Evolutionary conservation across 1,284 basidiomycete genomes (phyloP).

Genomic region (Stereum hirsutum): DNA sequence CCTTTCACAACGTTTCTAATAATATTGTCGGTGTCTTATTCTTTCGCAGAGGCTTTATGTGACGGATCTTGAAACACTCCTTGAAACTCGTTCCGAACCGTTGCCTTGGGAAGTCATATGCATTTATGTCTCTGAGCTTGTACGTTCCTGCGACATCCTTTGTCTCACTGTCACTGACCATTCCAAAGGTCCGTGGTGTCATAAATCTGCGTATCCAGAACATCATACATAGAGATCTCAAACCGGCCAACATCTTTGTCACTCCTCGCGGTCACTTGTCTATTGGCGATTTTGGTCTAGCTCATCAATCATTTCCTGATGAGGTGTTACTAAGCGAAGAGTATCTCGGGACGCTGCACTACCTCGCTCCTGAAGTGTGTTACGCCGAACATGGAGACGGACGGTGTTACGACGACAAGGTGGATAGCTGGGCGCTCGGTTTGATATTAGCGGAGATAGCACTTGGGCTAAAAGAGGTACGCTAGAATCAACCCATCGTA

Average conservation of each 20-base stretch:
- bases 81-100: neutral
- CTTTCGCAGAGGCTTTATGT: constrained; percentile 1
- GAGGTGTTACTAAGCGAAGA: neutral
- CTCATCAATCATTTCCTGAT: constrained; percentile 1
- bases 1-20: neutral
- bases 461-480: too few species aligned
- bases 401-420: constrained; percentile 9
- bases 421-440: constrained; percentile 16
- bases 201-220: constrained; percentile 8
- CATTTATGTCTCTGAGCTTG: constrained; percentile 11
- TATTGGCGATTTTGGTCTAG: constrained; percentile 15
- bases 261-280: constrained; percentile 11
- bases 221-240: constrained; percentile 18
- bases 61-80: neutral
- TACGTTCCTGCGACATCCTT: too few species aligned
- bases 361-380: constrained; percentile 15
- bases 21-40: neutral
- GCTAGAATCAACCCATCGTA: too few species aligned
- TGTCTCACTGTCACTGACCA: too few species aligned
- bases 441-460: constrained; percentile 11
- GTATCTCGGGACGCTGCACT: constrained; percentile 13
- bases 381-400: neutral
- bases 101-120: neutral
- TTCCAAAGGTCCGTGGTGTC: constrained; percentile 7
- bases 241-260: constrained; percentile 17